Conservation (phyloP, 2,329 filamentous ascomycete genomes). For the Cadophora sp. region DNA sequence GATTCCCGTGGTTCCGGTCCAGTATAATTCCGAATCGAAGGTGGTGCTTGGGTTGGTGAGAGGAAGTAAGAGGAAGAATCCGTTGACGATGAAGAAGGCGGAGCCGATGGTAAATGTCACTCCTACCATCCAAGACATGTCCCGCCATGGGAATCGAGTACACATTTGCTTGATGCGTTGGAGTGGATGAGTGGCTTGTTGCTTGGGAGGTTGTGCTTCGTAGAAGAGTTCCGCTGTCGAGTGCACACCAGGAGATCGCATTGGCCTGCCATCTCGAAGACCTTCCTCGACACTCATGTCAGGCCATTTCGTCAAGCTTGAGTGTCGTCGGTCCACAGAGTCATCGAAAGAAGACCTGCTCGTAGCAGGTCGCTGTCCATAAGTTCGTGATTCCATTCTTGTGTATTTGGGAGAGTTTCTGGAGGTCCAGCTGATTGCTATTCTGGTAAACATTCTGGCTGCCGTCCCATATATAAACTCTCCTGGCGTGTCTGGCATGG, state of each 20-base stretch:
- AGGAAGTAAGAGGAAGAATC: slow-evolving; percentile 35
- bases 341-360: slow-evolving; percentile 28
- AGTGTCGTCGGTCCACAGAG: slow-evolving; percentile 15
- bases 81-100: slow-evolving; percentile 34
- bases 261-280: slow-evolving; percentile 16
- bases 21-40: slow-evolving; percentile 32
- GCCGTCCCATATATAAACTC: slow-evolving; percentile 25
- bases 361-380: background rate
- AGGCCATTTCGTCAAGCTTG: slow-evolving; percentile 28
- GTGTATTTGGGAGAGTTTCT: slow-evolving; percentile 22
- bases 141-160: slow-evolving; percentile 32
- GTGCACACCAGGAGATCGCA: slow-evolving; percentile 9
- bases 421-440: slow-evolving; percentile 22
- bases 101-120: slow-evolving; percentile 35
- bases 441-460: slow-evolving; percentile 21
- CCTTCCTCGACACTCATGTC: slow-evolving; percentile 27
- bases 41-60: slow-evolving; percentile 28
- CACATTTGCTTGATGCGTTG: slow-evolving; percentile 30
- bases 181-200: slow-evolving; percentile 16
- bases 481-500: background rate
- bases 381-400: slow-evolving; percentile 25
- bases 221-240: slow-evolving; percentile 24
- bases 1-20: slow-evolving; percentile 28
- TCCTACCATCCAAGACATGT: slow-evolving; percentile 35
- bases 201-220: slow-evolving; percentile 20